Evolutionary conservation across 169 alveolate species (phyloP).

Genomic region (Babesia ovata): DNA sequence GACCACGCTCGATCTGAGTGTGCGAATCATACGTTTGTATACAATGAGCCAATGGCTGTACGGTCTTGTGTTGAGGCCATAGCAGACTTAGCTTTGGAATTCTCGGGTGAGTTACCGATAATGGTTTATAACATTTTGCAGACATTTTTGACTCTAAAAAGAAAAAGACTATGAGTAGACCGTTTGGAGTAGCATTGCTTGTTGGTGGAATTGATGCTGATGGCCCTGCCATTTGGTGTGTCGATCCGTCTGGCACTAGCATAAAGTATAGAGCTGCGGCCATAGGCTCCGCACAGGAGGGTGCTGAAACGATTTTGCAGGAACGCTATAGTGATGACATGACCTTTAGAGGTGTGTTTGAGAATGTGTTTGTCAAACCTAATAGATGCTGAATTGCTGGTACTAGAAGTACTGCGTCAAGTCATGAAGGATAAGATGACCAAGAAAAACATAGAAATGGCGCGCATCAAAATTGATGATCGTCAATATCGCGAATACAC

Average conservation of each 20-base stretch:
- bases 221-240: constrained; percentile 94
- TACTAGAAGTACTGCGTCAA: constrained; percentile 92
- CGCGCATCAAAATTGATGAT: constrained; percentile 80
- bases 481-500: constrained; percentile 70
- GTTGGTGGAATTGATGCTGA: constrained; percentile 95
- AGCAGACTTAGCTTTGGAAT: constrained; percentile 95
- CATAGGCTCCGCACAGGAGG: constrained; percentile 94
- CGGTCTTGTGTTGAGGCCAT: constrained; percentile 88
- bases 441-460: constrained; percentile 93
- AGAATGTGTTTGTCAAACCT: neutral
- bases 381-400: constrained; percentile 93
- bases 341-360: constrained; percentile 84
- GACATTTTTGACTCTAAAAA: constrained; percentile 77
- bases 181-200: constrained; percentile 96
- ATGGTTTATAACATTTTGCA: neutral
- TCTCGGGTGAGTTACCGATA: constrained; percentile 76
- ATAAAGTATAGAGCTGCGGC: constrained; percentile 96
- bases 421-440: constrained; percentile 97
- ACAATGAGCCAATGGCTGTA: constrained; percentile 92
- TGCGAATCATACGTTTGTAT: constrained; percentile 93
- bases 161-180: constrained; percentile 92
- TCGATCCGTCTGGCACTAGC: constrained; percentile 97
- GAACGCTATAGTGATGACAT: constrained; percentile 91
- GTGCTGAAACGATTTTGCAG: constrained; percentile 93
- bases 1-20: constrained; percentile 98